Conservation (phyloP, 2,329 filamentous ascomycete species). For the Ophiostoma sp. region DNA sequence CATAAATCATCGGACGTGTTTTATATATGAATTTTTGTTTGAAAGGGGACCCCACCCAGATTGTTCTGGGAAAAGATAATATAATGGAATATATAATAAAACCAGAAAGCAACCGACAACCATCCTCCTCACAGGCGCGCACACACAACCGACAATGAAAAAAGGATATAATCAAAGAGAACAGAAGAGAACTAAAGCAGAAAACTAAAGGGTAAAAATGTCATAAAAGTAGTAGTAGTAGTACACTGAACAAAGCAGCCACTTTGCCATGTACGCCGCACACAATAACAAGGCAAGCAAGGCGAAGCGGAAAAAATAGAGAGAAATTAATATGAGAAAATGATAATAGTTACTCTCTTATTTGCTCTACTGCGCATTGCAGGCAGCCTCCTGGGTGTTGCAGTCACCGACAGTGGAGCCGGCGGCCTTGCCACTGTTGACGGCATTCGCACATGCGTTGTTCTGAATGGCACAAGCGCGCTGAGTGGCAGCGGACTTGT, state of each 20-base stretch:
- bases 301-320: background rate
- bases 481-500: constrained; percentile 50
- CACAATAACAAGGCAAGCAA: background rate
- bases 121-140: constrained; percentile 1
- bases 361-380: constrained; percentile 31
- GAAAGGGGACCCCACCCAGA: background rate
- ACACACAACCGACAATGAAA: background rate
- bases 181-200: background rate
- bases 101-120: constrained; percentile 5
- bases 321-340: background rate
- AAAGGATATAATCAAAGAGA: constrained; percentile 6
- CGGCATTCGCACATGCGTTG: constrained; percentile 54
- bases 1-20: background rate
- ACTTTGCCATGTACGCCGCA: background rate
- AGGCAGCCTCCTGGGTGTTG: constrained; percentile 47
- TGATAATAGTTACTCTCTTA: background rate
- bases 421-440: constrained; percentile 45
- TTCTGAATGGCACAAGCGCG: constrained; percentile 60
- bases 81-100: background rate
- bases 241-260: constrained; percentile 7
- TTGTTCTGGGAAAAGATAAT: constrained; percentile 13
- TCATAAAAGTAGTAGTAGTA: background rate
- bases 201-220: background rate
- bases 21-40: background rate
- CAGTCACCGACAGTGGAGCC: constrained; percentile 48